Conservation (phyloP, 1,284 basidiomycete genomes). For the Cerrena zonata region DNA sequence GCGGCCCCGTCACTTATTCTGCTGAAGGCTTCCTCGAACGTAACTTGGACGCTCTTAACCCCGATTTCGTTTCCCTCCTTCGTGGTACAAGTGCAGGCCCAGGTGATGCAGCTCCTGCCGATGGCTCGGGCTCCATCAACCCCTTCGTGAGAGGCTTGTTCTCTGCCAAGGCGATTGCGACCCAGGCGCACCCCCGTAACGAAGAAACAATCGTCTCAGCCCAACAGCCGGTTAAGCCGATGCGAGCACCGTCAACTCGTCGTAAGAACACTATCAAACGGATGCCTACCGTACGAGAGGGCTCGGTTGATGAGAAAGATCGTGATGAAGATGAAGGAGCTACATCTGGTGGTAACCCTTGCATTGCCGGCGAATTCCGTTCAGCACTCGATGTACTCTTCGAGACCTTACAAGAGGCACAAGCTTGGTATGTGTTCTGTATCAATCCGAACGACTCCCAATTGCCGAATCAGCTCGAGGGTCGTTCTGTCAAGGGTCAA, state of each 20-base stretch:
- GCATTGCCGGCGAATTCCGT: conserved; percentile 85
- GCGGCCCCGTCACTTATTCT: conserved; percentile 87
- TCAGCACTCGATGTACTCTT: conserved; percentile 80
- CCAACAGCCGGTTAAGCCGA: conserved; percentile 87
- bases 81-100: conserved; percentile 46
- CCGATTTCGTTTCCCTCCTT: conserved; percentile 88
- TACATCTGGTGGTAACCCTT: conserved; percentile 43
- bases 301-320: conserved; percentile 50
- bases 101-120: conserved; percentile 42
- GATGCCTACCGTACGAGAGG: conserved; percentile 56
- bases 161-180: conserved; percentile 81
- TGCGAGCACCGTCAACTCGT: conserved; percentile 84
- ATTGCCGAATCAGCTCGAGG: conserved; percentile 89
- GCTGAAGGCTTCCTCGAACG: conserved; percentile 84
- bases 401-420: conserved; percentile 84
- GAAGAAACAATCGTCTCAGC: conserved; percentile 93
- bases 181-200: conserved; percentile 83
- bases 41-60: conserved; percentile 85
- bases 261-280: conserved; percentile 69
- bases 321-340: conserved; percentile 39
- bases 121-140: conserved; percentile 74
- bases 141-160: conserved; percentile 91
- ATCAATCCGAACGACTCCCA: conserved; percentile 93
- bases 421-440: conserved; percentile 90
- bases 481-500: conserved; percentile 86